Percentiles rank a stretch among this genome's conserved stretches.
These are phyloP conservation scores for Neopestalotiopsis clavispora DNA, from an alignment of 2,329 filamentous ascomycete genomes.

Conservation along the genomic window DNA sequence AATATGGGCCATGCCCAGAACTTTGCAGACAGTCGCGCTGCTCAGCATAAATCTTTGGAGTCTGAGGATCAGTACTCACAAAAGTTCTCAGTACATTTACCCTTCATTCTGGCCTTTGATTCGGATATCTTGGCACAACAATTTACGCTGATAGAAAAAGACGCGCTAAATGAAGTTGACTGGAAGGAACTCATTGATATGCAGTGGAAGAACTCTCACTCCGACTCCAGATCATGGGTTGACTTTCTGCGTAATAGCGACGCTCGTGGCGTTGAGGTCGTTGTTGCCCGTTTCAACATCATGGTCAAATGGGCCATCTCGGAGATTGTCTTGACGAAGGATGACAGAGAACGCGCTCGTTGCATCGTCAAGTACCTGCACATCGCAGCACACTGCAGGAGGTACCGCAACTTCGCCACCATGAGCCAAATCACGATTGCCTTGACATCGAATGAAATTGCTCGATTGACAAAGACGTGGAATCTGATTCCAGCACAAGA, in stretches of 20 bases:
- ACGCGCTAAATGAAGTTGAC: constrained; percentile 83
- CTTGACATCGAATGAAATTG: constrained; percentile 74
- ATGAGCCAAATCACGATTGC: constrained; percentile 82
- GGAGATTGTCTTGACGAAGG: constrained; percentile 75
- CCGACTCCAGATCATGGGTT: constrained; percentile 77
- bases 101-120: constrained; percentile 82
- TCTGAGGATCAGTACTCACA: constrained; percentile 29
- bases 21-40: constrained; percentile 40
- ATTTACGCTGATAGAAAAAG: constrained; percentile 85
- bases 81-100: constrained; percentile 66
- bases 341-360: constrained; percentile 73
- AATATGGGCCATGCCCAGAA: constrained; percentile 32
- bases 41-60: constrained; percentile 39
- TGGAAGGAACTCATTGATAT: constrained; percentile 88
- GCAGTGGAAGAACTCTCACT: constrained; percentile 75
- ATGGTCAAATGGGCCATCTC: constrained; percentile 88
- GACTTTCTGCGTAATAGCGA: constrained; percentile 77
- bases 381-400: constrained; percentile 76
- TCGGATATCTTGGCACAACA: constrained; percentile 81
- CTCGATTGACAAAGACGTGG: constrained; percentile 74
- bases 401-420: constrained; percentile 81
- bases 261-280: constrained; percentile 78
- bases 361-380: constrained; percentile 84
- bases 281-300: constrained; percentile 85
- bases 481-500: constrained; percentile 69